Percentiles rank a stretch among this genome's conserved stretches.
These are phyloP conservation scores for Gamsiella multidivaricata DNA, from an alignment of 192 early-diverging fungal genomes.

Conservation along the genomic window DNA sequence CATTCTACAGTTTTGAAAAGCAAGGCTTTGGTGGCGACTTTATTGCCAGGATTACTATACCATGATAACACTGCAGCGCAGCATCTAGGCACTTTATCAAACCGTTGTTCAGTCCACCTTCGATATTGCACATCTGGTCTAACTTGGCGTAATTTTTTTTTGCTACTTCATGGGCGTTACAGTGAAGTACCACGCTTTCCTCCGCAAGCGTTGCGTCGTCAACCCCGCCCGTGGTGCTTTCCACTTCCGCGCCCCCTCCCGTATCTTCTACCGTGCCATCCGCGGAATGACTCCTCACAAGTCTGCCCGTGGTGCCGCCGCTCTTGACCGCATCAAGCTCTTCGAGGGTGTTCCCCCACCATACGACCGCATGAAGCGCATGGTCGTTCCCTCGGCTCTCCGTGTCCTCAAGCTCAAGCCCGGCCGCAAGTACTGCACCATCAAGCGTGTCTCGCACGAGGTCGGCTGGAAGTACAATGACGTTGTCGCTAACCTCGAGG, in stretches of 20 bases:
- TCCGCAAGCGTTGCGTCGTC: slow-evolving; percentile 97
- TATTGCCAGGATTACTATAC: no score
- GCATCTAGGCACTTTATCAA: no score
- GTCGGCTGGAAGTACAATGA: slow-evolving; percentile 99
- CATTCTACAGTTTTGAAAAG: no score
- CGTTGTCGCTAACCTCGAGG: slow-evolving; percentile 95
- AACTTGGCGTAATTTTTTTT: neutral
- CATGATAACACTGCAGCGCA: no score
- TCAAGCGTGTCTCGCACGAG: slow-evolving; percentile 93
- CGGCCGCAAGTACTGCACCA: slow-evolving; percentile 96
- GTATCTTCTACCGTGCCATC: slow-evolving; percentile 96
- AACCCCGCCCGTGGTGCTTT: slow-evolving; percentile 97
- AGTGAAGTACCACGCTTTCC: slow-evolving; percentile 96
- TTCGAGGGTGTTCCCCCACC: slow-evolving; percentile 99
- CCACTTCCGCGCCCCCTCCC: slow-evolving; percentile 98
- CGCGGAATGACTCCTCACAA: slow-evolving; percentile 99
- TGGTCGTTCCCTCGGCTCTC: slow-evolving; percentile 97
- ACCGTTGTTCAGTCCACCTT: no score
- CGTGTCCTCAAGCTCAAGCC: slow-evolving; percentile 97
- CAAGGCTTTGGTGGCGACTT: no score
- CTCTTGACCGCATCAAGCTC: slow-evolving; percentile 97
- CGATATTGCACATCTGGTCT: neutral
- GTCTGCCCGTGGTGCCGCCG: slow-evolving; percentile 97
- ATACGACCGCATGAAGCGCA: slow-evolving; percentile 96
- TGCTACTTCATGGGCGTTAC: neutral